Base-by-base conservation (phyloP, 345 rosid genomes). In the Clausena lansium region DNA sequence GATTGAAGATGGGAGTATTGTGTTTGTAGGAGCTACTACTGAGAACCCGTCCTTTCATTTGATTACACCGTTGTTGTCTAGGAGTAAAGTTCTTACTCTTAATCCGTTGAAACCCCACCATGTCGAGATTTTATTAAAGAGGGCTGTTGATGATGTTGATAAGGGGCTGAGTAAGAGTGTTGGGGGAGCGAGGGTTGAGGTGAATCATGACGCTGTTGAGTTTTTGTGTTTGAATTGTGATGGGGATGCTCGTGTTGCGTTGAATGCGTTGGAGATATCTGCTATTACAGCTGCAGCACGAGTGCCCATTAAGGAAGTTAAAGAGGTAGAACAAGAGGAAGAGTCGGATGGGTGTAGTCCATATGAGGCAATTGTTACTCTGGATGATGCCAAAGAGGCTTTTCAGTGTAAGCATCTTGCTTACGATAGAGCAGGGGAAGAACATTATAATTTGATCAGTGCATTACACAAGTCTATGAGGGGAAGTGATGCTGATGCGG, bases 11-110 rank as follows among this genome's bases (percentile, higher is more conserved):
- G 95, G 98, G 25, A 94, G 88, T 73, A 89, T 94, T 50, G 88
- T 92, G 25, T 92, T 94, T 74, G 71, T 94, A 25, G 98, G 97
- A 25, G 97, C 97, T 20, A 94, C 98, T 9, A 92, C 97, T 0
- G 98, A 94, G 90, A 94, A 94, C 79, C 98, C 97, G 0, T 91
- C 94, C 8, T 94, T 92, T 47, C 98, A 94, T 84, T 85, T 92
- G 85, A 88, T 91, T 36, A 89, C 95, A 3, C 95, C 98, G 0
- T 75, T 94, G 82, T 83, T 92, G 82, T 91, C 98, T 0, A 90
- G 97, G 57, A 91, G 97, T 59, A 85, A 92, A 70, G 87, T 92
- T 60, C 89, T 92, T 33, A 85, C 91, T 10, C 89, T 94, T 38
- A 81, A 82, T 70, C 93, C 97, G 0, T 81, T 94, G 65, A 85